Conservation (phyloP, 805 yeast species). For the Pichia ethanolica region DNA sequence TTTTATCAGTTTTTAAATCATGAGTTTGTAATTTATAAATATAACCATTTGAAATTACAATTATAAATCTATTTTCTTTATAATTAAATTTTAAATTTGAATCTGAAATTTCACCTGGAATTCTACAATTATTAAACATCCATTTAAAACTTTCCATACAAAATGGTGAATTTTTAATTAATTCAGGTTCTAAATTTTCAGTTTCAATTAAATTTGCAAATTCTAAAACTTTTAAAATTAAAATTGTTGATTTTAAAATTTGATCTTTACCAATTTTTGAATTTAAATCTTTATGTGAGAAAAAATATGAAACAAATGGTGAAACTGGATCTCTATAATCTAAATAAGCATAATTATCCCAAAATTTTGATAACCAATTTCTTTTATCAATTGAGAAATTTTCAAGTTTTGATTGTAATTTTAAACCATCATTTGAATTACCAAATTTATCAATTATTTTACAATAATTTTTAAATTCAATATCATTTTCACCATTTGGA, state of each 20-base stretch:
- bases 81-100: slow-evolving; percentile 41
- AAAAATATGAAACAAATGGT: slow-evolving; percentile 89
- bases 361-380: slow-evolving; percentile 86
- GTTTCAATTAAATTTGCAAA: slow-evolving; percentile 61
- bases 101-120: slow-evolving; percentile 65
- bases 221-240: slow-evolving; percentile 57
- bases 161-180: slow-evolving; percentile 65
- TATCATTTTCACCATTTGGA: slow-evolving; percentile 40
- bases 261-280: slow-evolving; percentile 52
- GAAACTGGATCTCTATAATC: slow-evolving; percentile 90
- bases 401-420: slow-evolving; percentile 63
- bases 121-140: slow-evolving; percentile 86
- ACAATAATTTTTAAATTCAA: slow-evolving; percentile 33
- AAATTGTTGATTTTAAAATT: slow-evolving; percentile 65
- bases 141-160: slow-evolving; percentile 90
- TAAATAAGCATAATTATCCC: slow-evolving; percentile 93
- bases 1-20: slow-evolving; percentile 31
- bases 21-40: slow-evolving; percentile 73
- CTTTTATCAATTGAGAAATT: slow-evolving; percentile 49
- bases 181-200: slow-evolving; percentile 75
- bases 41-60: slow-evolving; percentile 68
- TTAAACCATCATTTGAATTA: slow-evolving; percentile 46
- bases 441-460: slow-evolving; percentile 60
- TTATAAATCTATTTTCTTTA: slow-evolving; percentile 53
- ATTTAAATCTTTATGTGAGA: slow-evolving; percentile 68